A percentile compares a stretch with the other conserved stretches of the same genome.
These are phyloP conservation scores for Boletus bicolor DNA, from an alignment of 768 basidiomycete species.

Conservation along the genomic window DNA sequence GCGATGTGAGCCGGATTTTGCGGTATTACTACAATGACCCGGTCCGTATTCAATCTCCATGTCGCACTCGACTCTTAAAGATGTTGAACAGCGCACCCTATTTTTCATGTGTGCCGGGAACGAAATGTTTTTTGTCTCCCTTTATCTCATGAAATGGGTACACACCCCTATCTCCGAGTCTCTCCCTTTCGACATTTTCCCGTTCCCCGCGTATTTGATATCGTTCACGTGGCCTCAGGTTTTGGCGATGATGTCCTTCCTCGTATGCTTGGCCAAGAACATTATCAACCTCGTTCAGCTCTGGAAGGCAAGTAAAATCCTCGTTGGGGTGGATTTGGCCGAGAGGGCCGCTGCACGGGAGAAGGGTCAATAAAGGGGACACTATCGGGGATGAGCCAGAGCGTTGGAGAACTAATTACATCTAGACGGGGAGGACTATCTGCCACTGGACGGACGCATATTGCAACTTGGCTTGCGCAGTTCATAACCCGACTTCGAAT, in stretches of 20 bases:
- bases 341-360: constrained; percentile 70
- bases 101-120: constrained; percentile 94
- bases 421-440: constrained; percentile 11
- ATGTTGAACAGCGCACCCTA: constrained; percentile 59
- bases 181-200: constrained; percentile 14
- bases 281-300: constrained; percentile 93
- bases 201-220: constrained; percentile 18
- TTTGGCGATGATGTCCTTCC: constrained; percentile 59
- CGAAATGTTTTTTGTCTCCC: constrained; percentile 91
- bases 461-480: constrained; percentile 7
- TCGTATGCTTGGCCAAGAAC: constrained; percentile 80
- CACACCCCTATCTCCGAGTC: constrained; percentile 55
- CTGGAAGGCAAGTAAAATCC: constrained; percentile 95
- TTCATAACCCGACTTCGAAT: constrained; percentile 9
- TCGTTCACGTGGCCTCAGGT: constrained; percentile 73
- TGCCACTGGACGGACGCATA: constrained; percentile 6
- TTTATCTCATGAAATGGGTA: constrained; percentile 91
- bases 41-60: constrained; percentile 45
- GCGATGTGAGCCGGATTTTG: constrained; percentile 88
- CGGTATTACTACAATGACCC: constrained; percentile 93
- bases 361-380: constrained; percentile 12
- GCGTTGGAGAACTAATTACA: constrained; percentile 4
- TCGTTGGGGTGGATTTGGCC: constrained; percentile 90
- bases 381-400: background rate
- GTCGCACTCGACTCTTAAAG: background rate